A percentile compares a stretch with the other conserved stretches of the same genome.
These are phyloP conservation scores for Tillandsia fasciculata DNA, from an alignment of 176 grass and related monocot species.

Conservation along the genomic window DNA sequence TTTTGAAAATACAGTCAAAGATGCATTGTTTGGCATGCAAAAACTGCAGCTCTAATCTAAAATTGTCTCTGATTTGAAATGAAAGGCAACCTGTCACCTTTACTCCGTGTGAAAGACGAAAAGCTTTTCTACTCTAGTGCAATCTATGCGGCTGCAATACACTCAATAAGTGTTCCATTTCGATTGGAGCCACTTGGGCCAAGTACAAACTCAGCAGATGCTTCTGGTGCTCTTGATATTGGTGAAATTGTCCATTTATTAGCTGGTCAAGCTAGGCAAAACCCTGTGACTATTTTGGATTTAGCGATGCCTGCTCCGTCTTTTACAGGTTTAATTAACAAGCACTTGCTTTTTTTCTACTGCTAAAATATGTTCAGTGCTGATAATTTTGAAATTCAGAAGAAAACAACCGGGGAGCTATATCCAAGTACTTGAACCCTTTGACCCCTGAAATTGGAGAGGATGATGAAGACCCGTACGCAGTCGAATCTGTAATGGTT, in stretches of 20 bases:
- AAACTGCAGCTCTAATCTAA: conserved; percentile 2
- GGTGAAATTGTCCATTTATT: conserved; percentile 64
- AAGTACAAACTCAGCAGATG: conserved; percentile 22
- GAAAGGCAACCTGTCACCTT: conserved; percentile 46
- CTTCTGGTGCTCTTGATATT: conserved; percentile 50
- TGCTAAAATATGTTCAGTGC: background rate
- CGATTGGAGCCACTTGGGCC: conserved; percentile 31
- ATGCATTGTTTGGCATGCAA: background rate
- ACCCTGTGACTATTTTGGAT: conserved; percentile 62
- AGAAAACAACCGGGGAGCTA: conserved; percentile 30
- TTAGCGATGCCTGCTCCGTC: conserved; percentile 70
- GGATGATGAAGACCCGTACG: conserved; percentile 62
- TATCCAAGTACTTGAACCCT: conserved; percentile 45
- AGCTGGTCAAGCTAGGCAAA: conserved; percentile 68
- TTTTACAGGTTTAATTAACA: conserved; percentile 42
- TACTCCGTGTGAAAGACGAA: conserved; percentile 55
- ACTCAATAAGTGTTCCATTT: conserved; percentile 66
- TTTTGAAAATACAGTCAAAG: background rate
- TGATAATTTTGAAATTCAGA: conserved; percentile 30
- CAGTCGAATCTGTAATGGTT: conserved; percentile 57
- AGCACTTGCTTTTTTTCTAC: background rate
- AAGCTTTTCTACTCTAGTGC: conserved; percentile 76
- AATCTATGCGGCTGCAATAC: conserved; percentile 70
- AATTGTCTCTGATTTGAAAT: conserved; percentile 6
- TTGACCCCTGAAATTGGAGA: conserved; percentile 57